phyloP scores from a whole-genome alignment of 306 rosid genomes.

The Lotus japonicus region DNA sequence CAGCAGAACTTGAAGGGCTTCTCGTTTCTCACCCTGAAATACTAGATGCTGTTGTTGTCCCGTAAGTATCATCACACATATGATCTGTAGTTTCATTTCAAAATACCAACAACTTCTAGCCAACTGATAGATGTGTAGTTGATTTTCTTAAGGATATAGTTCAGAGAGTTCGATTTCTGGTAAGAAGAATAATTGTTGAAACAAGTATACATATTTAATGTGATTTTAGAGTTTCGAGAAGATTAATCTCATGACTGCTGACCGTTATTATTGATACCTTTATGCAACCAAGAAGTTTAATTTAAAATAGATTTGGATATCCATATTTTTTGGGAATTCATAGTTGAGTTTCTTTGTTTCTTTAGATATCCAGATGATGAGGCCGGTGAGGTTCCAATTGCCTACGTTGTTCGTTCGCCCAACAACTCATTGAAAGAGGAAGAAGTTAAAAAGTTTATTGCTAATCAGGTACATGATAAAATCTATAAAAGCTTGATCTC shows the following conservation, averaged over 20 bases:
- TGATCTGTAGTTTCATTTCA: not conserved
- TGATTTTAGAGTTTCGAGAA: no score
- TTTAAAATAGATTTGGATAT: no score
- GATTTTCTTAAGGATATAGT: no score
- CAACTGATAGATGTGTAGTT: no score
- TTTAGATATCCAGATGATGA: slow-evolving; percentile 72
- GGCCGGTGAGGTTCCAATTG: slow-evolving; percentile 85
- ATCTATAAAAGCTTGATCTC: not conserved
- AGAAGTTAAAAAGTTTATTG: slow-evolving; percentile 48
- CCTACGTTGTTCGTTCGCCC: slow-evolving; percentile 61
- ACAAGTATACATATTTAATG: no score
- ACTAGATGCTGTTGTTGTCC: slow-evolving; percentile 76
- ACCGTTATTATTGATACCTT: no score
- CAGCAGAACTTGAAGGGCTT: slow-evolving; percentile 87
- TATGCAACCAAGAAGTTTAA: no score
- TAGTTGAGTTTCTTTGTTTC: not conserved
- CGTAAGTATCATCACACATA: slow-evolving; percentile 42
- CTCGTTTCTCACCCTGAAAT: slow-evolving; percentile 85
- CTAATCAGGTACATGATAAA: slow-evolving; percentile 44
- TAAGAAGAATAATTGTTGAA: no score
- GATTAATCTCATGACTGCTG: no score
- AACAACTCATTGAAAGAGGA: slow-evolving; percentile 58
- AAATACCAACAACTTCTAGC: no score
- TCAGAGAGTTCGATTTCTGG: no score
- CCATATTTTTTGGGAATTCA: no score